phyloP scores from a whole-genome alignment of 352 stramenopile genomes.

The Phytophthora lateralis region DNA sequence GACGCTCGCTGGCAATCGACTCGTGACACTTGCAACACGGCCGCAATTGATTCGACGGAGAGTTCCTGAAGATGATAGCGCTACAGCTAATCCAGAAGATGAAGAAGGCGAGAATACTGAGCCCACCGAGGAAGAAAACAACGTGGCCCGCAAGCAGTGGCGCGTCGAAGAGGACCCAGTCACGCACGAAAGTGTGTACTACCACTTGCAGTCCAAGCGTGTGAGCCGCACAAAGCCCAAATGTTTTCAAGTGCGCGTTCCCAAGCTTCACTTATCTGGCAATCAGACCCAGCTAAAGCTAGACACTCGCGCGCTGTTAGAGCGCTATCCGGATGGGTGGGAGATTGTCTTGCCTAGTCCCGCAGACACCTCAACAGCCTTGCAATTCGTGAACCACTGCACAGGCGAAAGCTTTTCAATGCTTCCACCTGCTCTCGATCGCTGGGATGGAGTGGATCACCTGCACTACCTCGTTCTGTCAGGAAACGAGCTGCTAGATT shows the following conservation, averaged over 20 bases:
- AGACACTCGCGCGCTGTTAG: conserved; percentile 20
- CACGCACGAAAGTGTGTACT: conserved; percentile 58
- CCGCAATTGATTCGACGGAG: conserved; percentile 30
- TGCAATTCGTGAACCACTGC: conserved; percentile 59
- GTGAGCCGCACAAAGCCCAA: conserved; percentile 56
- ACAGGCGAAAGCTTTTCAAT: conserved; percentile 33
- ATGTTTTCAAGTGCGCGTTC: conserved; percentile 61
- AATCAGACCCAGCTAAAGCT: conserved; percentile 8
- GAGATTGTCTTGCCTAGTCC: conserved; percentile 44
- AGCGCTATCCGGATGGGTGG: conserved; percentile 49
- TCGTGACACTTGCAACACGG: conserved; percentile 67
- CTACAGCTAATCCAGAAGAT: conserved; percentile 13
- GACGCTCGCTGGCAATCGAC: conserved; percentile 51
- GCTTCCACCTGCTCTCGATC: conserved; percentile 60
- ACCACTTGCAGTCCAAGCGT: conserved; percentile 48
- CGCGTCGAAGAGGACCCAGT: conserved; percentile 59
- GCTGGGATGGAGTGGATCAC: conserved; percentile 47
- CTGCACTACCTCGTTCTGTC: conserved; percentile 55
- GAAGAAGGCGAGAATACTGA: conserved; percentile 10
- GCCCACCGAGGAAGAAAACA: conserved; percentile 39
- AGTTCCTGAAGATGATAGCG: conserved; percentile 5
- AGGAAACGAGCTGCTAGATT: conserved; percentile 62
- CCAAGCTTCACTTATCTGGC: conserved; percentile 40
- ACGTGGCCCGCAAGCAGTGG: conserved; percentile 46
- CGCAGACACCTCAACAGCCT: conserved; percentile 38